A percentile compares a stretch with the other conserved stretches of the same genome.
These are phyloP conservation scores for Pseudocercospora fuligena DNA, from an alignment of 2,329 filamentous ascomycete genomes.

Conservation along the genomic window DNA sequence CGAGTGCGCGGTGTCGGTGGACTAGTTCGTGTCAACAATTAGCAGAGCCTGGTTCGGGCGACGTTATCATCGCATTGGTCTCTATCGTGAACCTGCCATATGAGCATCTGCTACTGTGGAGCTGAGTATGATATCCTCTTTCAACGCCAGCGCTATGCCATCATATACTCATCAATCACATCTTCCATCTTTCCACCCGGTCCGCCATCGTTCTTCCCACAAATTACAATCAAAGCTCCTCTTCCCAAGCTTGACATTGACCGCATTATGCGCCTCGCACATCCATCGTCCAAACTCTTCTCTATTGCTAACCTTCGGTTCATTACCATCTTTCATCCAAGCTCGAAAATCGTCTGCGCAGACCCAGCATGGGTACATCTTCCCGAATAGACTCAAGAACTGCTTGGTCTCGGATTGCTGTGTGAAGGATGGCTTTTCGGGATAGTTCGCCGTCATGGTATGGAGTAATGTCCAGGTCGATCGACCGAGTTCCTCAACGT, in stretches of 20 bases:
- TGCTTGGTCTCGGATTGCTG: slow-evolving; percentile 77
- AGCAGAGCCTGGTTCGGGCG: not conserved
- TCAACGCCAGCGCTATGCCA: slow-evolving; percentile 7
- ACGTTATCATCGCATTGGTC: not conserved
- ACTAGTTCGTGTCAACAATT: not conserved
- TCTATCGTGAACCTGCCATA: not conserved
- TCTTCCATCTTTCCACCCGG: slow-evolving; percentile 76
- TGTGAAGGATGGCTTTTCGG: slow-evolving; percentile 65
- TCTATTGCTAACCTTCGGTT: slow-evolving; percentile 62
- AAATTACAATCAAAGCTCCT: slow-evolving; percentile 82
- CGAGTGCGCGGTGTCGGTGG: no score
- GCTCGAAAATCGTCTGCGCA: slow-evolving; percentile 89
- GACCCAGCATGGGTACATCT: slow-evolving; percentile 92
- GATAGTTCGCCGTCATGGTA: slow-evolving; percentile 87
- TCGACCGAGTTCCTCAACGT: slow-evolving; percentile 85
- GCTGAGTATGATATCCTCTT: not conserved
- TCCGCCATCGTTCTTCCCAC: slow-evolving; percentile 95
- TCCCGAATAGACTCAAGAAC: slow-evolving; percentile 81
- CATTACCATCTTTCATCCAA: slow-evolving; percentile 74
- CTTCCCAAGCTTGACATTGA: slow-evolving; percentile 91
- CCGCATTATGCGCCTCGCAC: slow-evolving; percentile 84
- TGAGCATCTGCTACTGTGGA: not conserved
- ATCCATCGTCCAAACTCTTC: slow-evolving; percentile 81
- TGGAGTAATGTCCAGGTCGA: slow-evolving; percentile 94
- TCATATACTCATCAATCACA: slow-evolving; percentile 57